Evolutionary conservation across 495 filamentous ascomycete genomes (phyloP), one percentile per base, ranked within the genome.

Genomic region (Talaromyces stipitatus): DNA sequence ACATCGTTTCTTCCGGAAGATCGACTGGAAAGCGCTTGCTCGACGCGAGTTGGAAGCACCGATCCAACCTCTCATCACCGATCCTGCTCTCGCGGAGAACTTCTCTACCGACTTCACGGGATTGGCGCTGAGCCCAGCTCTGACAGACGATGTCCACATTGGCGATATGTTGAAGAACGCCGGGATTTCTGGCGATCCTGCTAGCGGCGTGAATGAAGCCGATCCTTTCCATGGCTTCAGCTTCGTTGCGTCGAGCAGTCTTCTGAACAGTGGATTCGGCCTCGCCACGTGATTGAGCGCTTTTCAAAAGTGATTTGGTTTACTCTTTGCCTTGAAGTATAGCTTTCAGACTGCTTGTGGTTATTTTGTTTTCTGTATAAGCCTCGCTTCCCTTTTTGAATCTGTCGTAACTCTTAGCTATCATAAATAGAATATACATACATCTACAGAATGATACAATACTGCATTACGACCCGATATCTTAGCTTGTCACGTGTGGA

Each of bases 141-240:
- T 85, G 14, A 74, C 69, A 2, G 72, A 72, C 23, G 69, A 75
- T 28, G 50, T 72, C 62, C 61, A 72, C 62, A 54, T 73, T 66
- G 50, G 62, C 58, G 41, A 69, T 52, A 38, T 52, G 14, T 41
- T 57, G 14, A 38, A 57, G 20, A 32, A 50, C 20, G 47, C 27
- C 58, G 45, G 54, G 52, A 29, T 68, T 64, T 56, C 68, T 54
- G 59, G 63, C 5, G 58, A 60, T 3, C 47, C 64, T 24, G 55
- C 58, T 10, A 64, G 54, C 54, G 43, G 18, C 67, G 68, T 28
- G 71, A 72, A 58, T 7, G 83, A 82, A 61, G 79, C 83, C 36
- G 82, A 97, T 70, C 83, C 83, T 1, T 97, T 98, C 74, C 91
- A 92, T 14, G 94, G 95, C 2, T 98, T 98, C 68, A 96, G 90